Evolutionary conservation across 176 grass and related monocot genomes (phyloP).

Genomic region (Avena eriantha): DNA sequence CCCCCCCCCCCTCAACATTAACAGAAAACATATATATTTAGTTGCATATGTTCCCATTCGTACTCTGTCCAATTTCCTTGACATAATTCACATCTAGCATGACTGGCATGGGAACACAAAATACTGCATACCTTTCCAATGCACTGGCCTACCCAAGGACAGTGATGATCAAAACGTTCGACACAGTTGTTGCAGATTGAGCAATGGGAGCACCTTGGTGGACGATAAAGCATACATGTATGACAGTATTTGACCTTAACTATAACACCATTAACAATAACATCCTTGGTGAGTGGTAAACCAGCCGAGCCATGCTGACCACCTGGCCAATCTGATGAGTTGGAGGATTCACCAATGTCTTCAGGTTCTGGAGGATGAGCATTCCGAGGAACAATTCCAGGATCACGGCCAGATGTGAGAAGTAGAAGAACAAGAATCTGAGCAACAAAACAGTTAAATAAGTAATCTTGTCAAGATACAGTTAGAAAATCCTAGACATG

Average conservation of each 20-base stretch:
- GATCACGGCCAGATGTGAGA: slow-evolving; percentile 71
- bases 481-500: slow-evolving; percentile 19
- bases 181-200: slow-evolving; percentile 71
- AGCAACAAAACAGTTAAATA: slow-evolving; percentile 28
- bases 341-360: slow-evolving; percentile 61
- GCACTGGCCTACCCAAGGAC: slow-evolving; percentile 82
- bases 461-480: slow-evolving; percentile 10
- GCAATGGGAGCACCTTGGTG: slow-evolving; percentile 79
- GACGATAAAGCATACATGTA: slow-evolving; percentile 89
- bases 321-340: slow-evolving; percentile 69
- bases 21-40: slow-evolving; percentile 21
- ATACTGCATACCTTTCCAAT: slow-evolving; percentile 72
- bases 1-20: background rate
- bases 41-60: background rate
- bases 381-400: slow-evolving; percentile 77
- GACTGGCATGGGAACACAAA: slow-evolving; percentile 1
- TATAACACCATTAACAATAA: slow-evolving; percentile 68
- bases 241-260: slow-evolving; percentile 83
- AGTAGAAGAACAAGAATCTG: slow-evolving; percentile 71
- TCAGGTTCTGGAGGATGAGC: slow-evolving; percentile 68
- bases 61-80: slow-evolving; percentile 6
- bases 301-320: slow-evolving; percentile 43
- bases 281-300: slow-evolving; percentile 68
- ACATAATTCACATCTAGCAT: slow-evolving; percentile 33
- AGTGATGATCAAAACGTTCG: slow-evolving; percentile 82